Base-by-base conservation (phyloP, 257 asterid genomes). In the Solanum tacnaense region DNA sequence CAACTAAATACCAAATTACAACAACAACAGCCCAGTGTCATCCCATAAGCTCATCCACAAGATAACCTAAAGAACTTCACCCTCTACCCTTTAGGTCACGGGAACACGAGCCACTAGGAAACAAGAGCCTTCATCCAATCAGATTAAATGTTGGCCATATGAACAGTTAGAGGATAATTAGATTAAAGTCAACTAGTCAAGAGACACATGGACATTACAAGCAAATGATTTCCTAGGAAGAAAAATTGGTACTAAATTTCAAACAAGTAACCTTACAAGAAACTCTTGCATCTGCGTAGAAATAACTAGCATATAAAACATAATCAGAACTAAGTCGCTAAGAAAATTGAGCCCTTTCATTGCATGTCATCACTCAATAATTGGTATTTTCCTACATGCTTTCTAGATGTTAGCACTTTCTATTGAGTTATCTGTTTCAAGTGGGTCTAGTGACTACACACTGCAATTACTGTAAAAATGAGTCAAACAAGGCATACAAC, bases 1-100 rank as follows among this genome's bases (percentile, higher is more conserved):
- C 78, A 88, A 83, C 75, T 76, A 46, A 65, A 72, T 1, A 35
- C 82, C 82, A 73, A 31, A 71, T 31, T 67, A 27, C 74, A 67
- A 67, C 74, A 67, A 27, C 35, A 27, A 13, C 74, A 25, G 0
- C 74, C 20, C 74, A 67, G 35, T 25, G 74, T 67, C 74, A 67
- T 67, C 21, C 74, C 74, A 67, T 27, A 67, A 27, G 78, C 78
- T 31, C 25, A 71, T 29, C 76, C 36, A 68, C 35, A 0, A 68
- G 75, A 27, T 29, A 15, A 27, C 44, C 25, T 7, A 32, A 0
- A 31, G 44, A 72, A 72, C 79, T 72, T 34, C 44, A 72, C 0
- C 25, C 0, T 72, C 79, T 72, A 72, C 0, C 44, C 0, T 72
- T 72, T 0, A 72, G 44, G 79, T 72, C 79, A 72, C 0, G 44